Base-by-base conservation (phyloP, 2,329 filamentous ascomycete species). In the Aspergillus cejpii region DNA sequence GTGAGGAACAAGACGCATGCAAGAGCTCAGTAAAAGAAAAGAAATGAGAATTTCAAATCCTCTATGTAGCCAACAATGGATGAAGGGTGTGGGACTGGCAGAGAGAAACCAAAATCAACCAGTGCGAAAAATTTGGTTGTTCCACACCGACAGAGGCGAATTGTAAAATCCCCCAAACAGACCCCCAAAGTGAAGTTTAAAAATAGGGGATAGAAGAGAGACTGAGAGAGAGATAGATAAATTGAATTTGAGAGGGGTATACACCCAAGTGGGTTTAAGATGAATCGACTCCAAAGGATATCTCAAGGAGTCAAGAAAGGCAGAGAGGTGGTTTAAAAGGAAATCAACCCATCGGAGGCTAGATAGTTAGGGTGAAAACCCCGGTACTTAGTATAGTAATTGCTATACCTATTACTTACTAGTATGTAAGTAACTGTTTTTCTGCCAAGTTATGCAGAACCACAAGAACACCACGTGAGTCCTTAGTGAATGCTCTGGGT, bases 241-340 rank as follows among this genome's bases (percentile, higher is more conserved):
- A n/a, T n/a, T n/a, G n/a, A n/a, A n/a, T n/a, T 31, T 31, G 14
- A 4, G 17, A 15, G 17, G 28, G 28, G 28, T 15, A 15, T 15
- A 31, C 28, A 31, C 28, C 28, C 28, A 31, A 44, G 44, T 48
- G 49, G 53, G 34, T 49, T 43, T 41, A 38, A 42, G n/a, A n/a
- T n/a, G n/a, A n/a, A n/a, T n/a, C n/a, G n/a, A n/a, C n/a, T n/a
- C n/a, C n/a, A n/a, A n/a, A n/a, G n/a, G n/a, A n/a, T n/a, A n/a
- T n/a, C n/a, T n/a, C n/a, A n/a, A n/a, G n/a, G n/a, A n/a, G n/a
- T n/a, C n/a, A n/a, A n/a, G n/a, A n/a, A n/a, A n/a, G n/a, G n/a
- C n/a, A n/a, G n/a, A n/a, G n/a, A n/a, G n/a, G n/a, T n/a, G n/a
- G n/a, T n/a, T n/a, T n/a, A n/a, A n/a, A n/a, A n/a, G n/a, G n/a